These are phyloP conservation scores for Ophiocytium majus DNA, from an alignment of 352 stramenopile genomes.

Conservation along the genomic window DNA sequence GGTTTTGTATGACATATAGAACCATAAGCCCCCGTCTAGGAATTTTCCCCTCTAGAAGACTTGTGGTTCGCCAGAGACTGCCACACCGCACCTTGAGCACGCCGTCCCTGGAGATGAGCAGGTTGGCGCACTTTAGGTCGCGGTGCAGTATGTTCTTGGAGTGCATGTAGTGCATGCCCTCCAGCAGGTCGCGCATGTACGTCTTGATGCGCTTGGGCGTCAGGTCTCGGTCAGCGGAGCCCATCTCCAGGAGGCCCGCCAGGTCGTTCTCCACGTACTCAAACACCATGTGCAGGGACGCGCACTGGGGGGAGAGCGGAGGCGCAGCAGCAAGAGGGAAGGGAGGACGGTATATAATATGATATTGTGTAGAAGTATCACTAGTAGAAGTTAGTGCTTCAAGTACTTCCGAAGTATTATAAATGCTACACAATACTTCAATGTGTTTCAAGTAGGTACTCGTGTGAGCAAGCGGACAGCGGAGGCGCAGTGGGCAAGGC, in stretches of 20 bases:
- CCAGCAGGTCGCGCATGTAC: conserved; percentile 14
- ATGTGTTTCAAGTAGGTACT: too few relatives aligned
- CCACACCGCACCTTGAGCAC: conserved; percentile 62
- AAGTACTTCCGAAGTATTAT: too few relatives aligned
- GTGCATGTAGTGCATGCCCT: conserved; percentile 54
- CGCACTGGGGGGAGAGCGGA: background rate
- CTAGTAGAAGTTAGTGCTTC: too few relatives aligned
- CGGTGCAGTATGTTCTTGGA: conserved; percentile 72
- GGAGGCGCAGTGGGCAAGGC: too few relatives aligned
- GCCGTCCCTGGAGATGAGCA: conserved; percentile 75
- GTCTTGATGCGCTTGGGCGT: conserved; percentile 12
- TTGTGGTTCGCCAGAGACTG: too few relatives aligned
- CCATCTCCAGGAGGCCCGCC: conserved; percentile 44
- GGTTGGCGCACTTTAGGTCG: conserved; percentile 73
- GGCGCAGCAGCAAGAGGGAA: background rate
- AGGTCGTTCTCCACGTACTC: conserved; percentile 55
- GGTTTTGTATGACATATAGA: too few relatives aligned
- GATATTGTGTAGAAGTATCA: too few relatives aligned
- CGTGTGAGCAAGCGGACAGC: too few relatives aligned
- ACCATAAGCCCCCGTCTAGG: too few relatives aligned
- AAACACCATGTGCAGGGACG: conserved; percentile 38
- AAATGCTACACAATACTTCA: too few relatives aligned
- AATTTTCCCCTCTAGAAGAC: too few relatives aligned
- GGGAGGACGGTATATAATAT: too few relatives aligned
- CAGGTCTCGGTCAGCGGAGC: conserved; percentile 27